Percentiles rank a stretch among this genome's conserved stretches.
phyloP scores from a whole-genome alignment of 2,329 filamentous ascomycete genomes.

The Aspergillus eucalypticola region DNA sequence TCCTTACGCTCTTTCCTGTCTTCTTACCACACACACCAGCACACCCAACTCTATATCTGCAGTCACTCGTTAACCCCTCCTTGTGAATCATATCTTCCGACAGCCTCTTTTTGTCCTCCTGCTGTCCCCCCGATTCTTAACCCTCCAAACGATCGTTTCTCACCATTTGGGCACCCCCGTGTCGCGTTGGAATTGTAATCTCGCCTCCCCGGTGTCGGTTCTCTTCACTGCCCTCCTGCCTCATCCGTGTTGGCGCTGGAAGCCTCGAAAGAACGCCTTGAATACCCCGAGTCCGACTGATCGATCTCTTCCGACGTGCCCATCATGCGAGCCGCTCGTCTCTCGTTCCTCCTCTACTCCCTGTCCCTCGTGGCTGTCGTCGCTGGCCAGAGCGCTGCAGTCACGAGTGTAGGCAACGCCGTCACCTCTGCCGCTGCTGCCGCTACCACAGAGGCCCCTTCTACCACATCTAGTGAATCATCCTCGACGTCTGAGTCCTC shows the following conservation, averaged over 20 bases:
- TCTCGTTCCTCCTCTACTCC: slow-evolving; percentile 36
- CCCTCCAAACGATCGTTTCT: not conserved
- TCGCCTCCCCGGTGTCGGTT: not conserved
- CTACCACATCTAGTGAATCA: slow-evolving; percentile 18
- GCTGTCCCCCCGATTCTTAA: not conserved
- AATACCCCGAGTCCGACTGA: not conserved
- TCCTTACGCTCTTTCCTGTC: slow-evolving; percentile 13
- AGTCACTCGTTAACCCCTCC: slow-evolving; percentile 25
- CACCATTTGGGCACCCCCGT: not conserved
- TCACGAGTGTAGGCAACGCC: slow-evolving; percentile 20
- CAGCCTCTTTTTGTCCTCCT: not conserved
- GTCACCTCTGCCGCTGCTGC: slow-evolving; percentile 18
- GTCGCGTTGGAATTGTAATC: slow-evolving; percentile 5
- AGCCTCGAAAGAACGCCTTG: slow-evolving; percentile 1
- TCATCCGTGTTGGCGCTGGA: slow-evolving; percentile 1
- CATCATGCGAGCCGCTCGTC: slow-evolving; percentile 34
- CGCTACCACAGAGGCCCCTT: slow-evolving; percentile 15
- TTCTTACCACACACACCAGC: slow-evolving; percentile 5
- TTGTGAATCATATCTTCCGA: slow-evolving; percentile 6
- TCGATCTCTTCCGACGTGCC: slow-evolving; percentile 5
- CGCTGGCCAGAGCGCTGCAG: slow-evolving; percentile 30
- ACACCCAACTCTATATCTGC: slow-evolving; percentile 6
- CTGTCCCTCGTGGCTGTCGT: slow-evolving; percentile 34
- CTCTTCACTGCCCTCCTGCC: not conserved
- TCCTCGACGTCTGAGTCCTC: slow-evolving; percentile 20